Conservation (phyloP, 106 monocot genomes). For the Allium sativum region DNA sequence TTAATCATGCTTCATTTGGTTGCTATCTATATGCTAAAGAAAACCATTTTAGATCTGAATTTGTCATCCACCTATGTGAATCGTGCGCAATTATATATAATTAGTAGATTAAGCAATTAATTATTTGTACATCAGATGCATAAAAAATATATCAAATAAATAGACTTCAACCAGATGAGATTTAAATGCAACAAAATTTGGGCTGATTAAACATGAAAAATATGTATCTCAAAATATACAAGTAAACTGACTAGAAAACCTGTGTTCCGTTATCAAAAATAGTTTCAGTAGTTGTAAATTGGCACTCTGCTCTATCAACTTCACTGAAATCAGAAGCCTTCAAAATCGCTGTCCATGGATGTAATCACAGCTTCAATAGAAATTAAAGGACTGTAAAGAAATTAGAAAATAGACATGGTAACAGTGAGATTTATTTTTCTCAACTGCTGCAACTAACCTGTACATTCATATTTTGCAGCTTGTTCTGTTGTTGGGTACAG, state of each 20-base stretch:
- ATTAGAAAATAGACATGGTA: neutral
- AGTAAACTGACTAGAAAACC: constrained; percentile 20
- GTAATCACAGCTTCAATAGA: constrained; percentile 5
- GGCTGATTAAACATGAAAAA: too few species aligned
- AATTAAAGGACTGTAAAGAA: neutral
- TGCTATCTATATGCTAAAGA: too few species aligned
- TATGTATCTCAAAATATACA: neutral
- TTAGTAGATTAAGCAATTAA: too few species aligned
- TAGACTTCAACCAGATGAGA: too few species aligned
- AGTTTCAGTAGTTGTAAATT: constrained; percentile 79
- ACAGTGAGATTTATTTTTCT: neutral
- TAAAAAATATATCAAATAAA: too few species aligned
- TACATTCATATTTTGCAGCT: constrained; percentile 80
- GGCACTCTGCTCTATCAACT: constrained; percentile 80
- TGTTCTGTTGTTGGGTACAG: constrained; percentile 74
- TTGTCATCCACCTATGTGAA: too few species aligned
- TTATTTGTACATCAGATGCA: too few species aligned
- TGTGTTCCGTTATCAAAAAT: constrained; percentile 93
- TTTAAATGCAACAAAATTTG: too few species aligned
- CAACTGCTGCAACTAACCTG: constrained; percentile 38
- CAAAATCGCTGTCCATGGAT: constrained; percentile 50
- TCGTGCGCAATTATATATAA: too few species aligned
- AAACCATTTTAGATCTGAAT: too few species aligned
- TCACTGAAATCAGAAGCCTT: constrained; percentile 91
- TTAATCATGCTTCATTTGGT: too few species aligned